Base-by-base conservation (phyloP, 257 asterid genomes). In the Galeopsis tetrahit region DNA sequence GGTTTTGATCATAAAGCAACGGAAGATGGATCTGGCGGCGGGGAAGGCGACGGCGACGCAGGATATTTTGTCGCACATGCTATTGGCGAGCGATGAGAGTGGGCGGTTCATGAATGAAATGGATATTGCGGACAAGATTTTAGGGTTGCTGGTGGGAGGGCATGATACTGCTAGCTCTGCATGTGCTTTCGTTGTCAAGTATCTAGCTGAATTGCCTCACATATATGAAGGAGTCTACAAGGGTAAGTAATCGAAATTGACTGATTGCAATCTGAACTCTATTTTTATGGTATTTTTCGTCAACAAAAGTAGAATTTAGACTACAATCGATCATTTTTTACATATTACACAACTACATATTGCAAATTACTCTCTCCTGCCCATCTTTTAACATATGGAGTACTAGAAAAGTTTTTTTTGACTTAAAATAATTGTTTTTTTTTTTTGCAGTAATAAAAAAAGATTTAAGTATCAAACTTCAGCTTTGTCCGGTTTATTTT, bases 111-210 rank as follows among this genome's bases (percentile, higher is more conserved):
- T 82, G 87, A 3, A 36, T 2, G 90, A 85, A 42, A 3, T 72
- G 60, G 84, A 85, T 34, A 68, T 85, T 9, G 87, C 89, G 0
- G 85, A 82, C 21, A 85, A 82, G 82, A 85, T 85, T 6, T 4
- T 85, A 5, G 90, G 90, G 2, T 67, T 85, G 76, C 78, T 85
- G 1, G n/a, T 85, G 17, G 90, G 87, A 0, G 90, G 90, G 0
- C 87, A 85, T 68, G 90, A 85, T 6, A 85, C 87, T 8, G 82
- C 87, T 9, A 85, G 85, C 80, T 82, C 90, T 7, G 84, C 87
- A 32, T 85, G 90, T 70, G 49, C 90, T 7, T 85, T 80, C 4
- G 35, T 82, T 2, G 87, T 80, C 7, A 85, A 82, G 69, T 85
- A 62, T 71, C 80, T 85, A 0, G 87, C 90, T 0, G 87, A 85